Base-by-base conservation (phyloP, 2,329 filamentous ascomycete species). In the Dactylellina sp. region DNA sequence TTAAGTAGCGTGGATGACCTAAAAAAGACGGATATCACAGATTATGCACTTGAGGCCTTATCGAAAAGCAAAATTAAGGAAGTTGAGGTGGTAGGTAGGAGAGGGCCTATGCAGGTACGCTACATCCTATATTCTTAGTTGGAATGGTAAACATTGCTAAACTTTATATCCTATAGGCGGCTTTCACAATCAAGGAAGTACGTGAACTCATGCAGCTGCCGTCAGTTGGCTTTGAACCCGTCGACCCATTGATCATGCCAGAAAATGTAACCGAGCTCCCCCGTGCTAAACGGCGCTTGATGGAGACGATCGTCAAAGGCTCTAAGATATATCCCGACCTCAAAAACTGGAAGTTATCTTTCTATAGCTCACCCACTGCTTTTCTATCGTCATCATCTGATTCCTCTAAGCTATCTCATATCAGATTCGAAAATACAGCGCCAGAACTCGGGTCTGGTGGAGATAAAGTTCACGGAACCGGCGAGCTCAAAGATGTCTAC, bases 181-280 rank as follows among this genome's bases (percentile, higher is more conserved):
- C 95, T 0, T 98, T 97, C 78, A 97, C 94, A 0, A 96, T 97
- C 80, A 98, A 97, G 81, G 95, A 99, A 83, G 83, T 92, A 14
- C 88, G 95, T 37, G 95, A 99, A 81, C 83, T 99, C 2, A 89
- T 97, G 82, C 90, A 91, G 55, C 85, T 98, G 1, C 86, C 88
- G 0, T 83, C 83, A 0, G 89, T 96, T 7, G 86, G 85, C 12
- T 96, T 97, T 78, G 85, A 89, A 62, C 87, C 90, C 0, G 84
- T 94, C 25, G 86, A 91, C 62, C 81, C 83, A 70, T 83, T 85
- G 2, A 40, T 68, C 0, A 83, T 96, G 5, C 84, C 95, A 50
- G 92, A 93, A 0, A 79, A 91, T 62, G 83, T 89, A 40, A 87
- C 88, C 2, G 85, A 84, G n/a, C 84, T 98, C 6, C 89, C 91